Evolutionary conservation across 768 basidiomycete genomes (phyloP).

Genomic region (Macrolepiota albuminosa): DNA sequence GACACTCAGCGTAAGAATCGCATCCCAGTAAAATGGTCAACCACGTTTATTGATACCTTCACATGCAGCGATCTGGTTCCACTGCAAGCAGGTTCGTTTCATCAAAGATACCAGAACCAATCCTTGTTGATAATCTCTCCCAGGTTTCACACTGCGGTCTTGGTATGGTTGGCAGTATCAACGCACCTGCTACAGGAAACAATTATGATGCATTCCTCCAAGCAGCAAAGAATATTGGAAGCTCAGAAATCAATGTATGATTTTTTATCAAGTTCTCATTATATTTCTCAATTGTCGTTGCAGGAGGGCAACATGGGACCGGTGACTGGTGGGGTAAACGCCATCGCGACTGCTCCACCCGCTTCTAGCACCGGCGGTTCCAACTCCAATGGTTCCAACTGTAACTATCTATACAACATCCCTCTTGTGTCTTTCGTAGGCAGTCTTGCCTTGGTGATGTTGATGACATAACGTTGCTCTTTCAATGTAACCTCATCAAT

Average conservation of each 20-base stretch:
- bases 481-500: background rate
- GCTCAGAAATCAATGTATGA: constrained; percentile 28
- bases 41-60: background rate
- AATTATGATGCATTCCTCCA: constrained; percentile 35
- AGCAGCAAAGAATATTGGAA: constrained; percentile 35
- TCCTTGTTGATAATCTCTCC: constrained; percentile 5
- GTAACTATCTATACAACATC: background rate
- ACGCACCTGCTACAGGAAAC: constrained; percentile 41
- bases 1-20: constrained; percentile 37
- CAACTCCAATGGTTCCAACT: background rate
- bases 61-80: constrained; percentile 50
- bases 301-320: constrained; percentile 34
- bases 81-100: constrained; percentile 38
- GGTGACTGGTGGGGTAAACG: constrained; percentile 38
- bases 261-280: background rate
- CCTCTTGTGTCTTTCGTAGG: constrained; percentile 4
- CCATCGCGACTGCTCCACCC: constrained; percentile 28
- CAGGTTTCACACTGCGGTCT: constrained; percentile 37
- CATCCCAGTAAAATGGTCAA: background rate
- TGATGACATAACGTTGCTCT: background rate
- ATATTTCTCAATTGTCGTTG: background rate
- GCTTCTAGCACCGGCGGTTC: constrained; percentile 5
- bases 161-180: constrained; percentile 51
- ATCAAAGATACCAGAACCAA: background rate
- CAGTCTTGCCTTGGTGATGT: background rate